Base-by-base conservation (phyloP, 164 flowering plant species). In the Hamamelis virginiana region DNA sequence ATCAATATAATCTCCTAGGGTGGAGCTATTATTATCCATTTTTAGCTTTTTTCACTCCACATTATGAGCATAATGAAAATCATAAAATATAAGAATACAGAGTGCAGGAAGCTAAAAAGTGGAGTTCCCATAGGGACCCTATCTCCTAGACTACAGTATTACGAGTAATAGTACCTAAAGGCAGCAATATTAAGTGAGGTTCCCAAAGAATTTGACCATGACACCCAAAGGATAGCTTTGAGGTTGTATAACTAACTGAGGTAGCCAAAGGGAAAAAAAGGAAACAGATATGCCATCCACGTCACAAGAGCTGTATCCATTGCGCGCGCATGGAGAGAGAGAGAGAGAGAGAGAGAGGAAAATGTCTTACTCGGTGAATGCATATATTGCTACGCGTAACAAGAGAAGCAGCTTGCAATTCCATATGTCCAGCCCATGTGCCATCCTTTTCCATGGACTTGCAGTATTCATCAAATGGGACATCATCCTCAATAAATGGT, bases 371-470 rank as follows among this genome's bases (percentile, higher is more conserved):
- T 72, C 82, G 85, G 79, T 94, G 97, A 73, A 94, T 84, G 83
- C 98, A 94, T 58, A 94, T 89, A 72, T 94, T 90, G 71, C 85
- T 60, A 51, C n/a, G 91, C 19, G 92, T 90, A 56, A 89, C 94
- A 77, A 91, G 93, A 76, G 98, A 94, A 70, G 96, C 93, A 56
- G 93, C 97, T 78, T 91, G 97, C 72, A 94, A 72, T 80, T 94
- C 98, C 93, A 91, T 85, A 73, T 94, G 78, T 51, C 98, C 98
- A 64, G 98, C 98, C 98, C 98, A 94, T 53, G 96, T 86, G 47
- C 97, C 92, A 80, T 94, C 94, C 61, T 84, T 74, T 63, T 78
- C 95, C 98, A 94, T 94, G 74, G 83, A 80, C 66, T 81, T 75
- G 73, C 98, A 91, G 72, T 94, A 91, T 55, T 90, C 89, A 67